These are phyloP conservation scores for Yarrowia bubula DNA, from an alignment of 805 yeast species.

Conservation along the genomic window DNA sequence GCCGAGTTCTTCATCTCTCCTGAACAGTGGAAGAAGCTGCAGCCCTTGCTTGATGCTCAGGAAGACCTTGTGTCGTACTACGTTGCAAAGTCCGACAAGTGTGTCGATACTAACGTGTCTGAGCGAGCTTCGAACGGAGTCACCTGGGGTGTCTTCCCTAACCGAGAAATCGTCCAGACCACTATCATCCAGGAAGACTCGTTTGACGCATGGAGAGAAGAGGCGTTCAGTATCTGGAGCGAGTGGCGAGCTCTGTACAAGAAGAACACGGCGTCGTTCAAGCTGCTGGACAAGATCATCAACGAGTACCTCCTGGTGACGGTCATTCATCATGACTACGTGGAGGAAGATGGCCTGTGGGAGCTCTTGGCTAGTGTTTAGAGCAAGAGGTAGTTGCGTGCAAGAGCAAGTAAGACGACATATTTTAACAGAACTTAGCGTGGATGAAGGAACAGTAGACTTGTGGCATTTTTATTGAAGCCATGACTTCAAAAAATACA, in stretches of 20 bases:
- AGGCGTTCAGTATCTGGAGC: conserved; percentile 84
- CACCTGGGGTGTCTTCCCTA: conserved; percentile 97
- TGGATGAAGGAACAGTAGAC: too few species aligned
- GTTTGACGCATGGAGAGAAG: conserved; percentile 94
- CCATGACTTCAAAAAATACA: too few species aligned
- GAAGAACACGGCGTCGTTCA: conserved; percentile 49
- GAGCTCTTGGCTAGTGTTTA: conserved; percentile 22
- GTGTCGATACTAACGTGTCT: conserved; percentile 60
- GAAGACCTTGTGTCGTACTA: conserved; percentile 66
- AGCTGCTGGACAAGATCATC: conserved; percentile 60
- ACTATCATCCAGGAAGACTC: conserved; percentile 91
- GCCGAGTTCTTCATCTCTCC: conserved; percentile 84
- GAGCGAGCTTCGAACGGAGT: conserved; percentile 67
- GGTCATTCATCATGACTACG: conserved; percentile 80
- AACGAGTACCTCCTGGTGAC: conserved; percentile 74
- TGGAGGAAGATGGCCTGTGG: conserved; percentile 75
- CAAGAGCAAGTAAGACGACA: not conserved
- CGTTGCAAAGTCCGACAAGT: conserved; percentile 56
- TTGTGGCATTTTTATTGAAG: too few species aligned
- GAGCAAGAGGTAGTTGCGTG: not conserved
- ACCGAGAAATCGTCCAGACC: conserved; percentile 83
- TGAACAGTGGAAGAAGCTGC: conserved; percentile 60
- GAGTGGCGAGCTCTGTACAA: conserved; percentile 89
- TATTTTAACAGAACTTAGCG: not conserved
- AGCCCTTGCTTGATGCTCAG: conserved; percentile 49